Evolutionary conservation across 2,329 filamentous ascomycete genomes (phyloP).

Genomic region (Ophiosphaerella herpotricha): DNA sequence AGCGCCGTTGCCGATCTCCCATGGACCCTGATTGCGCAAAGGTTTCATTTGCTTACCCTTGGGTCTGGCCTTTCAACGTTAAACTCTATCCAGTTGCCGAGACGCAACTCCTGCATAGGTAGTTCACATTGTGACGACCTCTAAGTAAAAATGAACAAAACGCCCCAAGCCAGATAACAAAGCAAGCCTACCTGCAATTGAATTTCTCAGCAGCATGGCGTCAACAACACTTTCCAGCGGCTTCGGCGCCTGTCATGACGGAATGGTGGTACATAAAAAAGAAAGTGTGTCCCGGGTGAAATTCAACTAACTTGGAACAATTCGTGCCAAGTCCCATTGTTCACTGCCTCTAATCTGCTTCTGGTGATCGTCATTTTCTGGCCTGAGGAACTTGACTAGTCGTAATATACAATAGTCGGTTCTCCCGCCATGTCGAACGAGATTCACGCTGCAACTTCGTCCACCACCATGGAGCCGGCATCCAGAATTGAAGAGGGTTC

Average conservation of each 20-base stretch:
- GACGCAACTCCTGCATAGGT: slow-evolving; percentile 24
- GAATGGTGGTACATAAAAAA: slow-evolving; percentile 16
- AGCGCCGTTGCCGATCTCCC: neutral
- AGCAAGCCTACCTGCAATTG: slow-evolving; percentile 1
- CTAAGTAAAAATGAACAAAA: slow-evolving; percentile 1
- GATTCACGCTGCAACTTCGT: neutral
- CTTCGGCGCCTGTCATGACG: slow-evolving; percentile 13
- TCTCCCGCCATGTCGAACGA: slow-evolving; percentile 2
- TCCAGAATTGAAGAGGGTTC: slow-evolving; percentile 19
- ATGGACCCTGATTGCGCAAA: neutral
- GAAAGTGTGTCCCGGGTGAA: neutral
- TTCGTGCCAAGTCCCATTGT: neutral
- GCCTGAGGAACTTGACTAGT: neutral
- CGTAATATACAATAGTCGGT: neutral
- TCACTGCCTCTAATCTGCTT: neutral
- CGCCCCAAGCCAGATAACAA: slow-evolving; percentile 20
- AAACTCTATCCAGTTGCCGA: slow-evolving; percentile 29
- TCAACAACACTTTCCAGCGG: slow-evolving; percentile 5
- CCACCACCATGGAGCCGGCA: neutral
- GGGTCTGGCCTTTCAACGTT: slow-evolving; percentile 3
- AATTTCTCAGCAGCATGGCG: slow-evolving; percentile 28
- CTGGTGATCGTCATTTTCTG: neutral
- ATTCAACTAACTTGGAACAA: neutral
- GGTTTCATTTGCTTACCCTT: slow-evolving; percentile 11
- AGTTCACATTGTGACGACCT: slow-evolving; percentile 20